A percentile compares a stretch with the other conserved stretches of the same genome.
Evolutionary conservation across 345 rosid genomes (phyloP).

Genomic region (Cardamine occulta): DNA sequence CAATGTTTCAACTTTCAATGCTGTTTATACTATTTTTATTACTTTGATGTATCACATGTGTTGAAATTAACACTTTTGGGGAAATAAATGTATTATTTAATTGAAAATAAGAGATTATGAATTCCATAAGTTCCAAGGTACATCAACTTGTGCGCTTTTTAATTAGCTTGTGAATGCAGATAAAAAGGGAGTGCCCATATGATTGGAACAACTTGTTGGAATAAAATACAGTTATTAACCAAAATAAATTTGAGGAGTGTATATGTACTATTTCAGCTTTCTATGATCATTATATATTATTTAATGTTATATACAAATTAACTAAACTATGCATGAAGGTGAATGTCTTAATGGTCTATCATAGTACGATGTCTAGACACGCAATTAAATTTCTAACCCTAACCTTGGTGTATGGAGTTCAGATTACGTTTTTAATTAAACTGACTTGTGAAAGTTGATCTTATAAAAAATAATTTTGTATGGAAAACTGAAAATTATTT

Average conservation of each 20-base stretch:
- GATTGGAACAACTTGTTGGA: conserved; percentile 30
- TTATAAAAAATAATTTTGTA: not conserved
- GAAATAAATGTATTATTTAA: not conserved
- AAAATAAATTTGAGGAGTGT: not conserved
- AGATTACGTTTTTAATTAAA: not conserved
- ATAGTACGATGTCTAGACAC: conserved; percentile 3
- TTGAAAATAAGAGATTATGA: not conserved
- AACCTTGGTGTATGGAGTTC: not conserved
- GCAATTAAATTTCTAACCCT: not conserved
- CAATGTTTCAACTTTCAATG: not conserved
- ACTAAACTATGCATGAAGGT: conserved; percentile 4
- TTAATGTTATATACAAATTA: not conserved
- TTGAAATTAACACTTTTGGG: conserved; percentile 9
- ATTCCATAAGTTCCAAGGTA: conserved; percentile 16
- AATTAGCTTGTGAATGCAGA: conserved; percentile 21
- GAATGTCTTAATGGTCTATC: conserved; percentile 7
- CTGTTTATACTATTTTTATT: not conserved
- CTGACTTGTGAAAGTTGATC: not conserved
- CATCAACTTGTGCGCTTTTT: conserved; percentile 29
- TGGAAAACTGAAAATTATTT: not conserved
- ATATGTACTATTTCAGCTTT: not conserved
- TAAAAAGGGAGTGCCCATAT: conserved; percentile 33
- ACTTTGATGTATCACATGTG: conserved; percentile 23
- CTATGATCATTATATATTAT: not conserved
- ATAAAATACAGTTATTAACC: not conserved